phyloP scores from a whole-genome alignment of 1,284 basidiomycete genomes.

The Tylopilus orsonianus region DNA sequence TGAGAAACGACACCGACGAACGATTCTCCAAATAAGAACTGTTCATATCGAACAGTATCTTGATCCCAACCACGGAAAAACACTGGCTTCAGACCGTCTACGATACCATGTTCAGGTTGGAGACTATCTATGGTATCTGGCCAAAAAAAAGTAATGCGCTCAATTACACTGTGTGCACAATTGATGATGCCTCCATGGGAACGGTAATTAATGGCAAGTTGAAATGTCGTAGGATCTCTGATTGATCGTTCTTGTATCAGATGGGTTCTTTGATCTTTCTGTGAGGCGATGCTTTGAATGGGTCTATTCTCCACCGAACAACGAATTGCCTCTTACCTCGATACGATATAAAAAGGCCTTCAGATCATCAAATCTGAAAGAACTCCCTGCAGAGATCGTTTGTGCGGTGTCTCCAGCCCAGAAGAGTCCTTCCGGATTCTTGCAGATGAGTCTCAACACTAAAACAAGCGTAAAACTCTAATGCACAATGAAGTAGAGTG shows the following conservation, averaged over 20 bases:
- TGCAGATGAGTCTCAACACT: conserved; percentile 64
- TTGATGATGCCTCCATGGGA: conserved; percentile 73
- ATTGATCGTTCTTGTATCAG: conserved; percentile 17
- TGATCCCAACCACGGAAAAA: conserved; percentile 59
- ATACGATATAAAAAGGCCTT: conserved; percentile 63
- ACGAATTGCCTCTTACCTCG: conserved; percentile 42
- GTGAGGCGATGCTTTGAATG: not conserved
- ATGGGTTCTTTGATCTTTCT: conserved; percentile 23
- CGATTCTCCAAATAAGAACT: conserved; percentile 56
- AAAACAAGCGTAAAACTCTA: not conserved
- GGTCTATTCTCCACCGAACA: not conserved
- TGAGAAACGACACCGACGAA: conserved; percentile 22
- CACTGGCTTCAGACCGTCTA: conserved; percentile 59
- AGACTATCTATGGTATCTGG: conserved; percentile 64
- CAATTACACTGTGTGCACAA: conserved; percentile 62
- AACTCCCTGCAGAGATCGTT: conserved; percentile 69
- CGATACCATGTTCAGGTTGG: conserved; percentile 54
- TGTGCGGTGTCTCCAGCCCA: conserved; percentile 83
- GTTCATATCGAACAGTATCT: conserved; percentile 52
- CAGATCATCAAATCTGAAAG: conserved; percentile 71
- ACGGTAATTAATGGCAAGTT: conserved; percentile 65
- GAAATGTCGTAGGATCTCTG: conserved; percentile 49
- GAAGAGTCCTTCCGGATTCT: conserved; percentile 66
- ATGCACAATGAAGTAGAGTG: not conserved
- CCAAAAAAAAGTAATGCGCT: conserved; percentile 64